Evolutionary conservation across 257 asterid species (phyloP).

Genomic region (Prunella vulgaris): DNA sequence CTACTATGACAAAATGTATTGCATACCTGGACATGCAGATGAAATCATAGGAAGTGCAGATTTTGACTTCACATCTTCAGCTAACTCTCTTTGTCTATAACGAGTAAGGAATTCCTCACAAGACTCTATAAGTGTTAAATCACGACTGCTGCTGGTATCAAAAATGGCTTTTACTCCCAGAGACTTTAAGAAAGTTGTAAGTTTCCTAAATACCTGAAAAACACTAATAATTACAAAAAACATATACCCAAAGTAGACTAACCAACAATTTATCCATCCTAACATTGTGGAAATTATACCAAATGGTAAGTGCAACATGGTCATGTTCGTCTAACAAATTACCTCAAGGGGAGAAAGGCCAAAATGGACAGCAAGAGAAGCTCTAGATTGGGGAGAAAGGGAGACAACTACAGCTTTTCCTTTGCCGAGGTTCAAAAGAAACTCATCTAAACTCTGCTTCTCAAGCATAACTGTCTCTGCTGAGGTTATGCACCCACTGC

Average conservation of each 20-base stretch:
- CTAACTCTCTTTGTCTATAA: constrained; percentile 44
- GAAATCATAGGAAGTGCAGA: constrained; percentile 76
- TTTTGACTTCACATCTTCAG: constrained; percentile 38
- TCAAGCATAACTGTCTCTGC: constrained; percentile 99
- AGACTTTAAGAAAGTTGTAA: constrained; percentile 78
- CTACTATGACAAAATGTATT: background rate
- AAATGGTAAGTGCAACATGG: constrained; percentile 1
- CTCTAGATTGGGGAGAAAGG: constrained; percentile 93
- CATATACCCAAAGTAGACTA: background rate
- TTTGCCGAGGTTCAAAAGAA: constrained; percentile 51
- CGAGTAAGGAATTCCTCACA: constrained; percentile 80
- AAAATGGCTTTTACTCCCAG: constrained; percentile 85
- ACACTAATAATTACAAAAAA: background rate
- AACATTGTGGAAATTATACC: constrained; percentile 4
- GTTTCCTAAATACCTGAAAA: constrained; percentile 71
- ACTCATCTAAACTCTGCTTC: constrained; percentile 95
- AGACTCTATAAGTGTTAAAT: constrained; percentile 80
- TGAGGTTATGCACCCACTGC: constrained; percentile 96
- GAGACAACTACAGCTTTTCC: constrained; percentile 82
- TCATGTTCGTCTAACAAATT: background rate
- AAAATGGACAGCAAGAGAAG: constrained; percentile 89
- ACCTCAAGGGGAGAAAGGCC: constrained; percentile 79
- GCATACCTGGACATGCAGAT: constrained; percentile 93
- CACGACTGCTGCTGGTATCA: constrained; percentile 95
- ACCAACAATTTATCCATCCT: background rate